Evolutionary conservation across 352 stramenopile genomes (phyloP).

Genomic region (Aphanomyces stellatus): DNA sequence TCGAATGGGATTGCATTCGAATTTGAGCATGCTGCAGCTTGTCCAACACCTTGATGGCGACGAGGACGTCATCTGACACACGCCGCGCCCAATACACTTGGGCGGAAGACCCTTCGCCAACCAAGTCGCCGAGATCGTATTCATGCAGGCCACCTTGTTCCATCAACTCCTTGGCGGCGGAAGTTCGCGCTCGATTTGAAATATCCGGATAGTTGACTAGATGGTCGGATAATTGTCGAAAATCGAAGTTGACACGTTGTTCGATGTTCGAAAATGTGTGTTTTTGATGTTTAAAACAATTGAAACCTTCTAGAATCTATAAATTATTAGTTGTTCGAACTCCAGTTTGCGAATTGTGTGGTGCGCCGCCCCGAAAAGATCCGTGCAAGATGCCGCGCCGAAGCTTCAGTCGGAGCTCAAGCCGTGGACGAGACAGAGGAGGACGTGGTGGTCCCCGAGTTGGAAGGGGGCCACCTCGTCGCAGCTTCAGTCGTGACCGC

Average conservation of each 20-base stretch:
- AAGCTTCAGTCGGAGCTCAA: conserved; percentile 11
- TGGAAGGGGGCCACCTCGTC: not conserved
- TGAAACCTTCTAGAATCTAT: not conserved
- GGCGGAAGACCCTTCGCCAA: conserved; percentile 63
- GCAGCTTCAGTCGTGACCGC: conserved; percentile 15
- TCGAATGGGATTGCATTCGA: conserved; percentile 13
- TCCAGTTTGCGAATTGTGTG: conserved; percentile 15
- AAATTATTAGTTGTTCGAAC: no score
- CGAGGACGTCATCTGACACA: conserved; percentile 23
- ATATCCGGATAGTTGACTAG: conserved; percentile 1
- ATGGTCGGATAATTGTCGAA: not conserved
- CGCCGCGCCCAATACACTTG: conserved; percentile 65
- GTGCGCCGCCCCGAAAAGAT: conserved; percentile 2
- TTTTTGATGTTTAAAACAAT: not conserved
- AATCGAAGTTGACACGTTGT: not conserved
- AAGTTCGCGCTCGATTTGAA: not conserved
- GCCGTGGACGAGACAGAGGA: not conserved
- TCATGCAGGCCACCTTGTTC: conserved; percentile 5
- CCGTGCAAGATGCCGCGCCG: not conserved
- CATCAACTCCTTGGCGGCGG: no score
- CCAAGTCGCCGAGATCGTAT: conserved; percentile 35
- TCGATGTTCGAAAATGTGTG: no score
- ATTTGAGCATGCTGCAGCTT: conserved; percentile 59
- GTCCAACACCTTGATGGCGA: conserved; percentile 82
- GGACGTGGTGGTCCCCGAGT: not conserved